Conservation (phyloP, 768 basidiomycete species). For the Roridomyces roridus region DNA sequence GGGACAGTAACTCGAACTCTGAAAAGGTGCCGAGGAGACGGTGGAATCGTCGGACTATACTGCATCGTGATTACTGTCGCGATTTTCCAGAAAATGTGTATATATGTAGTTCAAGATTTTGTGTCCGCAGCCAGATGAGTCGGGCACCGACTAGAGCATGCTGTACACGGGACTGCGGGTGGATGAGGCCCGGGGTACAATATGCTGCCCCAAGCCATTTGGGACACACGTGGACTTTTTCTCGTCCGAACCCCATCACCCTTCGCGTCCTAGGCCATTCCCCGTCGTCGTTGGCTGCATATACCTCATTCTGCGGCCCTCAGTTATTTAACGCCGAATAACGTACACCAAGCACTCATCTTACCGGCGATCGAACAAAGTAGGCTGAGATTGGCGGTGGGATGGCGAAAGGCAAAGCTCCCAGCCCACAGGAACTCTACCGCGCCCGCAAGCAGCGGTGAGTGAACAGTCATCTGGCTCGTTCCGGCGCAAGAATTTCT, state of each 20-base stretch:
- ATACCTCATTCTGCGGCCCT: no score
- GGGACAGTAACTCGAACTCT: conserved; percentile 1
- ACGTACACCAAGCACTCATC: no score
- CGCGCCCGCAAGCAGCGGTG: conserved; percentile 17
- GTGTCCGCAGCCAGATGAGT: no score
- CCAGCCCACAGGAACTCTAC: conserved; percentile 20
- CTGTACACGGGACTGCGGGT: no score
- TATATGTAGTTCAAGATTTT: conserved; percentile 12
- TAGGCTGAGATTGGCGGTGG: conserved; percentile 1
- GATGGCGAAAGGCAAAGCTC: conserved; percentile 20
- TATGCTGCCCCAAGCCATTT: no score
- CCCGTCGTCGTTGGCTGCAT: no score
- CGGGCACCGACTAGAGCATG: no score
- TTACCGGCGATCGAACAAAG: background rate
- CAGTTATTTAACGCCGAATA: no score
- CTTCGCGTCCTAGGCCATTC: no score
- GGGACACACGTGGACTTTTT: no score
- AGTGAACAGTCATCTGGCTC: background rate
- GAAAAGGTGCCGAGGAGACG: conserved; percentile 10
- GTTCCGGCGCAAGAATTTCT: background rate
- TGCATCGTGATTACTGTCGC: background rate
- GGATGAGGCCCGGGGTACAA: no score
- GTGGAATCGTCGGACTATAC: conserved; percentile 17
- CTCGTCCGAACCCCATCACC: no score
- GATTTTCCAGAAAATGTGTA: conserved; percentile 1